Conservation (phyloP, 1,284 basidiomycete genomes). For the Pyrrhoderma noxium region DNA sequence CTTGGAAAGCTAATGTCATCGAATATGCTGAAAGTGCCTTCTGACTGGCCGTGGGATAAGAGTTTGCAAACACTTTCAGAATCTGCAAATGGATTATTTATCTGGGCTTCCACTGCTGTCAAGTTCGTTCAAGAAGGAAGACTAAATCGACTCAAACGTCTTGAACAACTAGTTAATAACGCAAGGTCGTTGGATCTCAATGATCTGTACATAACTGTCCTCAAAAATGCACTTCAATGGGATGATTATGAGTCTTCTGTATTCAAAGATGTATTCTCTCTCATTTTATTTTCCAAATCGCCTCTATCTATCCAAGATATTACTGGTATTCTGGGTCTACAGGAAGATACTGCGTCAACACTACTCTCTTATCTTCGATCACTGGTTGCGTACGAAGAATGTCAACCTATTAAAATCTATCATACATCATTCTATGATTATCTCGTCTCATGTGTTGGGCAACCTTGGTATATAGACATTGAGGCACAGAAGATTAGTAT, state of each 20-base stretch:
- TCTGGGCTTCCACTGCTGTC: constrained; percentile 27
- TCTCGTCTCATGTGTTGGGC: background rate
- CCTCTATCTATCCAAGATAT: background rate
- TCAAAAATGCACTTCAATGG: background rate
- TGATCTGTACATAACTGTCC: background rate
- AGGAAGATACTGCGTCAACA: too few relatives aligned
- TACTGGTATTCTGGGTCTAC: background rate
- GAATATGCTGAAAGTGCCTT: background rate
- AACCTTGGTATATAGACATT: background rate
- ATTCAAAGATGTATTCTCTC: background rate
- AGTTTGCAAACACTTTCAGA: constrained; percentile 22
- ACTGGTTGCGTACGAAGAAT: background rate
- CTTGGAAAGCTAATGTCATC: too few relatives aligned
- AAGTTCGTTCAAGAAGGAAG: constrained; percentile 11
- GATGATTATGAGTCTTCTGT: constrained; percentile 11
- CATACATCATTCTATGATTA: constrained; percentile 4
- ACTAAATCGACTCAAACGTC: background rate
- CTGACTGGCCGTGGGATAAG: constrained; percentile 8
- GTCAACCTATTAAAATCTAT: background rate
- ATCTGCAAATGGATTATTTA: constrained; percentile 25
- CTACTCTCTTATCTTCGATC: background rate
- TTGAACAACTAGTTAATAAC: background rate
- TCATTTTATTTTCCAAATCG: background rate
- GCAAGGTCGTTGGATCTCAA: background rate
- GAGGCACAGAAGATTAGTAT: background rate